These are phyloP conservation scores for Tetrahymena thermophila DNA, from an alignment of 73 alveolate species.

Conservation along the genomic window DNA sequence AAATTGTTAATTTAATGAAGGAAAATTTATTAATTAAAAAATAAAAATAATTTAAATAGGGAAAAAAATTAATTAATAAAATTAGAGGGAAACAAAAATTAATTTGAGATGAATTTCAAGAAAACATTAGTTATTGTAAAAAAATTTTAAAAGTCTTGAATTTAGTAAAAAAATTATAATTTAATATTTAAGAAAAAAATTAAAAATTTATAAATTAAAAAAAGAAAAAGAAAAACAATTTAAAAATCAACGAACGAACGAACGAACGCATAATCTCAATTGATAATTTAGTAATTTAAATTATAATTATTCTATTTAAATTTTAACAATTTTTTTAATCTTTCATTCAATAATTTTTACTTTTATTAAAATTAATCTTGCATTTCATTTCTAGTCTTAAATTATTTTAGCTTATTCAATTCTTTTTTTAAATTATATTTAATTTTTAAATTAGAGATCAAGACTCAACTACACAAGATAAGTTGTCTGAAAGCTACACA, in stretches of 20 bases:
- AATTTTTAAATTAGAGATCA: neutral
- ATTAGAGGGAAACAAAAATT: neutral
- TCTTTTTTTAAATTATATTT: too few species aligned
- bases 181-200: neutral
- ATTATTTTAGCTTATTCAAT: neutral
- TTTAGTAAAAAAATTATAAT: neutral
- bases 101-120: neutral
- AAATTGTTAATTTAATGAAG: neutral
- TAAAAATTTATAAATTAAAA: neutral
- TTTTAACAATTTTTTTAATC: neutral
- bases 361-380: neutral
- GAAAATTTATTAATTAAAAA: neutral
- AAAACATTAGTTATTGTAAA: neutral
- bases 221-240: neutral
- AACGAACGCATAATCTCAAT: neutral
- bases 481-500: neutral
- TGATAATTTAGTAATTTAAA: neutral
- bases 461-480: neutral
- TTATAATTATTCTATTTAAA: neutral
- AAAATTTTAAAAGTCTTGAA: neutral
- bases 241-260: too few species aligned
- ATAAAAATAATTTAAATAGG: neutral
- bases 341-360: neutral
- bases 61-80: neutral
- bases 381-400: neutral